Conservation (phyloP, 805 yeast species). For the Teunomyces tritomae region DNA sequence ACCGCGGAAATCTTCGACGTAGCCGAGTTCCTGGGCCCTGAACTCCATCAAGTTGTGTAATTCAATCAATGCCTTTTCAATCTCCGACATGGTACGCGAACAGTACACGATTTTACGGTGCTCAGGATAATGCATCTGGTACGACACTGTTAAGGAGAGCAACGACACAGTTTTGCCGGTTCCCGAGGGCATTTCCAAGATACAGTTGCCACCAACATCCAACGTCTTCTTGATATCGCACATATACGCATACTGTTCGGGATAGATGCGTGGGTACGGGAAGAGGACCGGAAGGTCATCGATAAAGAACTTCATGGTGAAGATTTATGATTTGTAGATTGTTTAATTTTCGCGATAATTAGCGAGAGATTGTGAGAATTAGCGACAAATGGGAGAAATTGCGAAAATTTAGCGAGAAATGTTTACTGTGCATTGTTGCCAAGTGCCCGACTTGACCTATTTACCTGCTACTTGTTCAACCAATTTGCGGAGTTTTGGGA, state of each 20-base stretch:
- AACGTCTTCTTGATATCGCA: constrained; percentile 88
- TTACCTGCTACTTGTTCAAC: constrained; percentile 12
- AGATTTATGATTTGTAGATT: not conserved
- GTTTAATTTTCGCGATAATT: not conserved
- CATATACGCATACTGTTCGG: constrained; percentile 98
- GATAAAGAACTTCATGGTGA: constrained; percentile 68
- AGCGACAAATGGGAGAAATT: not conserved
- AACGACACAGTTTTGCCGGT: constrained; percentile 96
- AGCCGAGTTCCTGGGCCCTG: constrained; percentile 79
- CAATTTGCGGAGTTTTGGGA: constrained; percentile 58
- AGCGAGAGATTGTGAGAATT: not conserved
- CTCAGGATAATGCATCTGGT: constrained; percentile 93
- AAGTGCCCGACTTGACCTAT: not conserved
- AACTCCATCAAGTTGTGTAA: constrained; percentile 84
- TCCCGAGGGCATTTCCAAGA: constrained; percentile 98
- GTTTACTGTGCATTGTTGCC: too few species aligned
- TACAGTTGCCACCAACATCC: constrained; percentile 96
- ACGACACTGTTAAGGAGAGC: constrained; percentile 87
- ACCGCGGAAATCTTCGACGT: constrained; percentile 87
- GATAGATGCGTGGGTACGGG: constrained; percentile 95
- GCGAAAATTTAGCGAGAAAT: not conserved
- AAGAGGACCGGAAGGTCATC: constrained; percentile 95
- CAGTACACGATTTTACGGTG: constrained; percentile 93
- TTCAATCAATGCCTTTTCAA: constrained; percentile 94
- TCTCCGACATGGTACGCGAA: constrained; percentile 99